Percentiles rank a stretch among this genome's conserved stretches.
These are phyloP conservation scores for Nannochloropsis oceanica DNA, from an alignment of 108 stramenopile genomes.

Conservation along the genomic window DNA sequence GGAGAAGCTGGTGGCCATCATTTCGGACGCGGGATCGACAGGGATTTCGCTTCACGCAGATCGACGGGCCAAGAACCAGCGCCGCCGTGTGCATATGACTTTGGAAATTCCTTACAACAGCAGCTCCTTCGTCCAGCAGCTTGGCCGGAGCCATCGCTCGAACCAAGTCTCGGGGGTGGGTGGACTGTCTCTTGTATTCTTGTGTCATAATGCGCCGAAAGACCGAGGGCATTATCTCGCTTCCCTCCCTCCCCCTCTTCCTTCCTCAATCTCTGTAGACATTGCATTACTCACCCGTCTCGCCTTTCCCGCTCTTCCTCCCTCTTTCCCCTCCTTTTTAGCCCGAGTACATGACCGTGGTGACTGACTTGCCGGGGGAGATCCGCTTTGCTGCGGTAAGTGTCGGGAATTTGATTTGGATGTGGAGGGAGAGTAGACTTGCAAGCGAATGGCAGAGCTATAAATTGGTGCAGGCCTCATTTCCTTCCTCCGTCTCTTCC, in stretches of 20 bases:
- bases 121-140: conserved; percentile 57
- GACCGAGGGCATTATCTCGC: too few species aligned
- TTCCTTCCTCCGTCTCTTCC: too few species aligned
- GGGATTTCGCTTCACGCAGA: conserved; percentile 50
- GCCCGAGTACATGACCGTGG: conserved; percentile 50
- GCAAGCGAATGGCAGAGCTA: too few species aligned
- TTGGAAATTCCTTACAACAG: conserved; percentile 19
- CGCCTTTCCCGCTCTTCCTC: background rate
- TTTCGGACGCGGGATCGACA: conserved; percentile 55
- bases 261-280: too few species aligned
- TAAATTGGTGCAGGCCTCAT: too few species aligned
- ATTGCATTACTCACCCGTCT: background rate
- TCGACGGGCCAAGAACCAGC: conserved; percentile 34
- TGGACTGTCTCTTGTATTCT: background rate
- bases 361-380: conserved; percentile 48
- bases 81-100: conserved; percentile 51
- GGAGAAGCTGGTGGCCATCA: conserved; percentile 49
- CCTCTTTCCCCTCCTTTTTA: background rate
- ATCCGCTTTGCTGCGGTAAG: conserved; percentile 47
- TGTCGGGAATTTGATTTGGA: background rate
- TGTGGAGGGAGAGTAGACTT: too few species aligned
- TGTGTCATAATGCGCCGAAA: background rate
- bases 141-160: conserved; percentile 52
- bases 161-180: conserved; percentile 36
- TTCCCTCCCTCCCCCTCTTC: too few species aligned